A percentile compares a stretch with the other conserved stretches of the same genome.
Evolutionary conservation across 2,329 filamentous ascomycete species (phyloP).

Genomic region (Coniochaeta prunicola): DNA sequence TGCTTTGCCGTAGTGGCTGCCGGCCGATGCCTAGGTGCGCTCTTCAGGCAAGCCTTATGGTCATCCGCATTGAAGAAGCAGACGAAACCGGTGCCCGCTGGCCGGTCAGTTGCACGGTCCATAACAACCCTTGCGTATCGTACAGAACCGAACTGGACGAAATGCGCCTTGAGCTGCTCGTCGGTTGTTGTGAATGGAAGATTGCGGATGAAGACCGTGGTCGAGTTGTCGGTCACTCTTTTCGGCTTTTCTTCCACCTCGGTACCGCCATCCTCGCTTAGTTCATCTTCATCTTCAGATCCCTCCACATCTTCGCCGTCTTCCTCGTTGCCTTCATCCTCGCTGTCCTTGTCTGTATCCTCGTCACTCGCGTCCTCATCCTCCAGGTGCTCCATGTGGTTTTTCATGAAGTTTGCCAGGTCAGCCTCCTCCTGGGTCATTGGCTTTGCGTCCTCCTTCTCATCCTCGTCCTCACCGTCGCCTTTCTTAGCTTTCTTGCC

Average conservation of each 20-base stretch:
- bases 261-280: conserved; percentile 31
- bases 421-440: conserved; percentile 30
- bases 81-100: conserved; percentile 89
- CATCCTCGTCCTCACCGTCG: conserved; percentile 19
- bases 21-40: conserved; percentile 56
- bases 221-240: conserved; percentile 54
- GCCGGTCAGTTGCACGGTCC: conserved; percentile 76
- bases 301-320: conserved; percentile 31
- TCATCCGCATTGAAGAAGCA: conserved; percentile 79
- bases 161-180: conserved; percentile 75
- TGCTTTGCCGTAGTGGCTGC: conserved; percentile 50
- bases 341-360: conserved; percentile 27
- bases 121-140: conserved; percentile 89
- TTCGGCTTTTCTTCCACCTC: conserved; percentile 28
- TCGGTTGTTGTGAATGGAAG: conserved; percentile 85
- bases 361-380: conserved; percentile 47
- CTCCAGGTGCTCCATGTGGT: conserved; percentile 48
- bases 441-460: conserved; percentile 20
- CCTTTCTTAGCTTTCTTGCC: conserved; percentile 33
- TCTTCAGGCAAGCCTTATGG: conserved; percentile 67
- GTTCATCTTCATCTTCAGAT: conserved; percentile 35
- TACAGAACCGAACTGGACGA: conserved; percentile 78
- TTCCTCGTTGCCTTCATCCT: conserved; percentile 26
- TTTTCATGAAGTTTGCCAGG: conserved; percentile 50
- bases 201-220: conserved; percentile 88